Evolutionary conservation across 2,329 filamentous ascomycete genomes (phyloP).

Genomic region (Colletotrichum incanum): DNA sequence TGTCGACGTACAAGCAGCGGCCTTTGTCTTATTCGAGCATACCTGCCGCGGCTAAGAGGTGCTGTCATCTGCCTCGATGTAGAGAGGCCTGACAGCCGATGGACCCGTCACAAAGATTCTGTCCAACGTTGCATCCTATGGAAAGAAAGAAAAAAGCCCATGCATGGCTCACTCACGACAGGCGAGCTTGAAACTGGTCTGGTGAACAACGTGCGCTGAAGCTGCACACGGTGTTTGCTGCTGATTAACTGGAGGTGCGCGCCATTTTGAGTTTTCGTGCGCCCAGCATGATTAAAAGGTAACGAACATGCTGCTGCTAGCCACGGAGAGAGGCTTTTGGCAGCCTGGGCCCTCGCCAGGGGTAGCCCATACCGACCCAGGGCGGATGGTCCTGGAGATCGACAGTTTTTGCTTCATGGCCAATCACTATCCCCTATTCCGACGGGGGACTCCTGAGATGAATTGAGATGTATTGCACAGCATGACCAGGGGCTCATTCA

Average conservation of each 20-base stretch:
- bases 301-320: slow-evolving; percentile 27
- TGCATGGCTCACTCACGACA: slow-evolving; percentile 32
- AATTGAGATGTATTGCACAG: slow-evolving; percentile 23
- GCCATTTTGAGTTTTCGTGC: neutral
- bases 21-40: slow-evolving; percentile 5
- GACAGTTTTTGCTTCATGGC: slow-evolving; percentile 6
- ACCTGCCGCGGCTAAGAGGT: neutral
- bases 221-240: slow-evolving; percentile 42
- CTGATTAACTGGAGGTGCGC: neutral
- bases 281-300: neutral
- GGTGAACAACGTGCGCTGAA: slow-evolving; percentile 36
- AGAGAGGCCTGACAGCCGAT: slow-evolving; percentile 29
- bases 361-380: slow-evolving; percentile 12
- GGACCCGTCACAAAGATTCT: slow-evolving; percentile 38
- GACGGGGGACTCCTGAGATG: neutral
- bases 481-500: slow-evolving; percentile 32
- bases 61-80: slow-evolving; percentile 17
- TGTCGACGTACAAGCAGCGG: slow-evolving; percentile 22
- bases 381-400: slow-evolving; percentile 19
- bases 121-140: slow-evolving; percentile 46
- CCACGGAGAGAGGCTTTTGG: slow-evolving; percentile 15
- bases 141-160: slow-evolving; percentile 21
- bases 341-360: slow-evolving; percentile 9
- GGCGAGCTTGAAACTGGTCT: slow-evolving; percentile 40
- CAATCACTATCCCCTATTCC: slow-evolving; percentile 12